These are phyloP conservation scores for Aspergillus ruber DNA, from an alignment of 2,329 filamentous ascomycete species.

Conservation along the genomic window DNA sequence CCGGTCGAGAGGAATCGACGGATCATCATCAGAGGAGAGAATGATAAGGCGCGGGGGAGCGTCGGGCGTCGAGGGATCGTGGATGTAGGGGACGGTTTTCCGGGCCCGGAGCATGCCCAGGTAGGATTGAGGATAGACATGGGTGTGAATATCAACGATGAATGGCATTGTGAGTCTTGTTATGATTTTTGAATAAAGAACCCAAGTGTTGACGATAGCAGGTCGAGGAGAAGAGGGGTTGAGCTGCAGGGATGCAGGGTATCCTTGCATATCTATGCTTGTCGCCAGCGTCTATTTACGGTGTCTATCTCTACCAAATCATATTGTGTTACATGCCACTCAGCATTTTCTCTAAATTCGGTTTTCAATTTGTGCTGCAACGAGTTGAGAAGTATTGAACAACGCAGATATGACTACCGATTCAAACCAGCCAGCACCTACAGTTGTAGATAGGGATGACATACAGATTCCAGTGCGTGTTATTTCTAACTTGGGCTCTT, in stretches of 20 bases:
- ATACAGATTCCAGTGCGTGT: conserved; percentile 36
- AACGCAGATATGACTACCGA: neutral
- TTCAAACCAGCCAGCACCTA: conserved; percentile 14
- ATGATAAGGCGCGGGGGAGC: conserved; percentile 40
- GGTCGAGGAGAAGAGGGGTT: neutral
- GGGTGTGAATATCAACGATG: conserved; percentile 56
- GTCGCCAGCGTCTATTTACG: neutral
- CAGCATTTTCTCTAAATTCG: too few species aligned
- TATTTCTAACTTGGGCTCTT: neutral
- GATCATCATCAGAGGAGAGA: conserved; percentile 40
- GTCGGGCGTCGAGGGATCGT: conserved; percentile 26
- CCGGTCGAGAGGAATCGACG: conserved; percentile 30
- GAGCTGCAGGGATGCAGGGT: neutral
- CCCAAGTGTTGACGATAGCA: neutral
- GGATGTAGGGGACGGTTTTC: conserved; percentile 40
- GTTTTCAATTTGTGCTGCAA: too few species aligned
- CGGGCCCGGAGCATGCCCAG: conserved; percentile 52
- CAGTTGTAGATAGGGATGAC: conserved; percentile 39
- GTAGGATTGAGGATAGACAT: conserved; percentile 57
- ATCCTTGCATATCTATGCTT: neutral
- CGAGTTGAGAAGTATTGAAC: too few species aligned
- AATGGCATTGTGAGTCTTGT: conserved; percentile 24
- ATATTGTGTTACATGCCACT: too few species aligned
- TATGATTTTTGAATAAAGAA: neutral
- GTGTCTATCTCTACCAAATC: neutral